phyloP scores from a whole-genome alignment of 768 basidiomycete genomes.

The Sporobolomyces pararoseus region DNA sequence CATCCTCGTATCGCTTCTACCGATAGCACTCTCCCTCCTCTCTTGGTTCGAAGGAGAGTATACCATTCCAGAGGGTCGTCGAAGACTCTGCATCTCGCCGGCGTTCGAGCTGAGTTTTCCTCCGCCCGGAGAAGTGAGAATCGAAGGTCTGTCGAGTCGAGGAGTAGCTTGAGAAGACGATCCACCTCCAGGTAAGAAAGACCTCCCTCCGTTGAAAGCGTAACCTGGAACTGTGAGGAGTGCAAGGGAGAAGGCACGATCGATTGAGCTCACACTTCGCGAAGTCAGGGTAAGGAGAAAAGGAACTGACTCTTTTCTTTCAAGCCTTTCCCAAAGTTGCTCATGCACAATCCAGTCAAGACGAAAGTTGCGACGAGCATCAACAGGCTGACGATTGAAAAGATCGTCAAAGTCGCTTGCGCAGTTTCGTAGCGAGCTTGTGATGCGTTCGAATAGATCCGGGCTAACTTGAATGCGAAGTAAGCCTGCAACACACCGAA shows the following conservation, averaged over 20 bases:
- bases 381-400: conserved; percentile 27
- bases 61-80: neutral
- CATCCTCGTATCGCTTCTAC: conserved; percentile 22
- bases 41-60: neutral
- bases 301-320: conserved; percentile 26
- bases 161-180: neutral
- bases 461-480: conserved; percentile 36
- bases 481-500: conserved; percentile 10
- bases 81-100: neutral
- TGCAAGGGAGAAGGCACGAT: neutral
- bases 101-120: neutral
- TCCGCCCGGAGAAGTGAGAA: neutral
- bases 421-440: conserved; percentile 17
- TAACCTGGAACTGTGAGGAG: conserved; percentile 25
- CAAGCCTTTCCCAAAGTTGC: conserved; percentile 30
- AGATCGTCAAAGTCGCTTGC: conserved; percentile 36
- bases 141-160: neutral
- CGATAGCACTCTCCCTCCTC: neutral
- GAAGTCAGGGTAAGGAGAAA: neutral
- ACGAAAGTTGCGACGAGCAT: conserved; percentile 29
- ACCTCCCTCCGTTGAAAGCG: conserved; percentile 10
- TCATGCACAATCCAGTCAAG: conserved; percentile 33
- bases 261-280: no score
- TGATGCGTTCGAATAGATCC: conserved; percentile 23
- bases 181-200: conserved; percentile 11